Conservation (phyloP, 441 rosid genomes). For the Bocquillonia castaneifolia region DNA sequence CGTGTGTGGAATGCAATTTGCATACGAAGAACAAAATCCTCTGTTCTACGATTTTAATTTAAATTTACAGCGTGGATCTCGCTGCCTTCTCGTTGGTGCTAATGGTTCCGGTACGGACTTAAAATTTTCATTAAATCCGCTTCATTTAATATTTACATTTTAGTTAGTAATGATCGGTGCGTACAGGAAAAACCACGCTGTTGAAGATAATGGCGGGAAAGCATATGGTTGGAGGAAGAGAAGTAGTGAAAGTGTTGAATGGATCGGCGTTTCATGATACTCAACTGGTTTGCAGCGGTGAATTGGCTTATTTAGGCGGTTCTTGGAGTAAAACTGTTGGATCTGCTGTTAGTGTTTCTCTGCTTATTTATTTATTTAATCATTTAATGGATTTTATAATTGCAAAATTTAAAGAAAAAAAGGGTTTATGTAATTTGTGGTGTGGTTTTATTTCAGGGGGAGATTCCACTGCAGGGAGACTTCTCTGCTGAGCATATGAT, state of each 20-base stretch:
- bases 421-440: no score
- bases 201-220: constrained; percentile 87
- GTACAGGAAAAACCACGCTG: constrained; percentile 86
- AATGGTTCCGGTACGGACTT: constrained; percentile 93
- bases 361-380: not conserved
- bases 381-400: no score
- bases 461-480: constrained; percentile 89
- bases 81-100: constrained; percentile 92
- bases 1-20: constrained; percentile 79
- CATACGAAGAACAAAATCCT: constrained; percentile 57
- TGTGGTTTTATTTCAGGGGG: constrained; percentile 89
- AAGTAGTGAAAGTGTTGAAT: constrained; percentile 74
- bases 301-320: constrained; percentile 82
- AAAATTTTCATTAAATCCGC: not conserved
- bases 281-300: constrained; percentile 65
- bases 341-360: constrained; percentile 38
- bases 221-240: constrained; percentile 88
- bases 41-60: constrained; percentile 72
- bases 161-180: not conserved
- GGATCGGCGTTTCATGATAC: constrained; percentile 90
- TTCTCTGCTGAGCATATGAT: constrained; percentile 80
- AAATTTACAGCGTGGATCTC: constrained; percentile 71
- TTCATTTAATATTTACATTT: no score
- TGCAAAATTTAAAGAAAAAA: no score
- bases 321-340: constrained; percentile 64